A percentile compares a stretch with the other conserved stretches of the same genome.
These are phyloP conservation scores for Nicotiana undulata DNA, from an alignment of 257 asterid species.

Conservation along the genomic window DNA sequence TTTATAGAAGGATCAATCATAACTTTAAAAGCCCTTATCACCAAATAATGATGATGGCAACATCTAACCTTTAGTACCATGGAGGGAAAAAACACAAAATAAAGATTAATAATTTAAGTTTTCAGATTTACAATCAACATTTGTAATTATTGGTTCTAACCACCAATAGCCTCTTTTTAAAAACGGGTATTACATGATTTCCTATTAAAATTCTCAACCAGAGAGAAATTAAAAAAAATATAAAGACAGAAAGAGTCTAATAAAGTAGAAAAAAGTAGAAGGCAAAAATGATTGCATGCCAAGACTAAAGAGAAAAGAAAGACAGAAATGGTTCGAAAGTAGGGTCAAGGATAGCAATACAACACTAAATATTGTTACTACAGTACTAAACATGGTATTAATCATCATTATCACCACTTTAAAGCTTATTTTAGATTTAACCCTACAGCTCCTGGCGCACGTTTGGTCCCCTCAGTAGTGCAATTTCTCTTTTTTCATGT, in stretches of 20 bases:
- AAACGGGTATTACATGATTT: too few relatives aligned
- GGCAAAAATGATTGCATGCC: constrained; percentile 20
- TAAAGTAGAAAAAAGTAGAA: not conserved
- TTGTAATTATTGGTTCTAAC: not conserved
- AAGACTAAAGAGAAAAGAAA: constrained; percentile 34
- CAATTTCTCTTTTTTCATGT: constrained; percentile 8
- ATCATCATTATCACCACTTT: constrained; percentile 29
- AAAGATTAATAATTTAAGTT: not conserved
- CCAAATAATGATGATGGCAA: not conserved
- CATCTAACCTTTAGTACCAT: too few relatives aligned
- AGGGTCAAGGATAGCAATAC: constrained; percentile 40
- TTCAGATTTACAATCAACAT: not conserved
- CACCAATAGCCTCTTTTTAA: too few relatives aligned
- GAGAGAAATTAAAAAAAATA: not conserved
- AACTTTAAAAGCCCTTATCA: not conserved
- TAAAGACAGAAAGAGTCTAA: not conserved
- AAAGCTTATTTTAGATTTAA: constrained; percentile 49
- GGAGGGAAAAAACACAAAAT: too few relatives aligned
- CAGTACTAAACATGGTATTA: constrained; percentile 17
- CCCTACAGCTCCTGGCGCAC: constrained; percentile 9
- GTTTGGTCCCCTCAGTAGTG: not conserved
- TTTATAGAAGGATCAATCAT: not conserved
- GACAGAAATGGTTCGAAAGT: constrained; percentile 46
- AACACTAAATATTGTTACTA: not conserved
- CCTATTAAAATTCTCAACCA: not conserved